Conservation (phyloP, 1,284 basidiomycete species). For the Cryptococcus sp. region DNA sequence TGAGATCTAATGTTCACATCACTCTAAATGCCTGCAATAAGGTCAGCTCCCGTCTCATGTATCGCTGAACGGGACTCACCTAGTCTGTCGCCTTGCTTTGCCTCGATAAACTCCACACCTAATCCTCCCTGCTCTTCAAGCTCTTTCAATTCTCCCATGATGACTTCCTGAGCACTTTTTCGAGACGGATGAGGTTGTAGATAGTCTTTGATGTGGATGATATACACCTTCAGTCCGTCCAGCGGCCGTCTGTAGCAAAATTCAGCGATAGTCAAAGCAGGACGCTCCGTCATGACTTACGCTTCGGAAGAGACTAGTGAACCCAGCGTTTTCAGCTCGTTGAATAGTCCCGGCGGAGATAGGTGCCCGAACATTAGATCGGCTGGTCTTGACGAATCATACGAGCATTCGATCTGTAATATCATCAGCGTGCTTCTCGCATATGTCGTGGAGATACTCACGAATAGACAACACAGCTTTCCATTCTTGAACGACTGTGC, state of each 20-base stretch:
- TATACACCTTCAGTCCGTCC: conserved; percentile 40
- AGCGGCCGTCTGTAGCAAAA: conserved; percentile 29
- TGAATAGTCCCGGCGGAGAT: conserved; percentile 41
- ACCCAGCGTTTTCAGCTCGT: conserved; percentile 44
- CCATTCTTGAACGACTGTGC: conserved; percentile 37
- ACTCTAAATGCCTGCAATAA: too few relatives aligned
- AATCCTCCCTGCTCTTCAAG: conserved; percentile 34
- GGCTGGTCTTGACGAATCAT: conserved; percentile 42
- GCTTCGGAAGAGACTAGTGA: conserved; percentile 17
- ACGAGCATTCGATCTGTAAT: conserved; percentile 53
- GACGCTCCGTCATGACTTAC: not conserved
- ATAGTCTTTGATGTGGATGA: conserved; percentile 52
- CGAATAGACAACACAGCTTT: conserved; percentile 46
- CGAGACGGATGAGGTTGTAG: conserved; percentile 46
- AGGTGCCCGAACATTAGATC: conserved; percentile 52
- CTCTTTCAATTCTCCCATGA: conserved; percentile 36
- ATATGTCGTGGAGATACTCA: conserved; percentile 25
- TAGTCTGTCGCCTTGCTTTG: conserved; percentile 43
- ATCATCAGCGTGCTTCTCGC: conserved; percentile 3
- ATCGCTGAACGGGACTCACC: conserved; percentile 28
- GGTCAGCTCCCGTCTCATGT: too few relatives aligned
- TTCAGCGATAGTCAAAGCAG: not conserved
- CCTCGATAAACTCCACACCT: conserved; percentile 43
- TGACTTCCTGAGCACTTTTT: conserved; percentile 35
- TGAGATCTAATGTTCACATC: too few relatives aligned